These are phyloP conservation scores for Elaphomyces granulatus DNA, from an alignment of 495 filamentous ascomycete species.

Conservation along the genomic window DNA sequence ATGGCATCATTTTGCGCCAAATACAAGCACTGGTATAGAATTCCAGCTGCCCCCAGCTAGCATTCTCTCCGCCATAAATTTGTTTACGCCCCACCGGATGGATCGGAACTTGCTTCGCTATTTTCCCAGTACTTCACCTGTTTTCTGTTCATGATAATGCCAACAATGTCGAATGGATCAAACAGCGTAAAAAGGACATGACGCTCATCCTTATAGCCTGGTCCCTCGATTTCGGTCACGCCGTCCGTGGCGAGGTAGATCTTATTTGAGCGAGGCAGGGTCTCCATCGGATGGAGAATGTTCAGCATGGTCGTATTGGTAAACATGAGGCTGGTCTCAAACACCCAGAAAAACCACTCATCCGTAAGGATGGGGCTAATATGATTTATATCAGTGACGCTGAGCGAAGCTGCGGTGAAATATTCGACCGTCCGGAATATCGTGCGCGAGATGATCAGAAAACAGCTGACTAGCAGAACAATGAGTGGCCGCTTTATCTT, in stretches of 20 bases:
- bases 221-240: constrained; percentile 46
- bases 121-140: constrained; percentile 41
- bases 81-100: no score
- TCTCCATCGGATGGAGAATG: constrained; percentile 44
- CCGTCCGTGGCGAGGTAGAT: constrained; percentile 52
- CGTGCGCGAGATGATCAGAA: constrained; percentile 44
- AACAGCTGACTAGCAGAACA: constrained; percentile 48
- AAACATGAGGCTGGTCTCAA: constrained; percentile 52
- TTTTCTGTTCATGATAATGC: constrained; percentile 37
- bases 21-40: no score
- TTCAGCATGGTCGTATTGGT: constrained; percentile 47
- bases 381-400: constrained; percentile 22
- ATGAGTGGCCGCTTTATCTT: constrained; percentile 44
- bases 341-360: constrained; percentile 63
- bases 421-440: constrained; percentile 57
- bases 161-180: constrained; percentile 55
- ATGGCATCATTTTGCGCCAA: no score
- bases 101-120: no score
- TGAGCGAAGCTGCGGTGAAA: constrained; percentile 29
- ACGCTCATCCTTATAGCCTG: constrained; percentile 46
- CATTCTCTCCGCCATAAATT: no score
- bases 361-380: constrained; percentile 43
- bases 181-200: constrained; percentile 39
- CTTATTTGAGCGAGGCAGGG: constrained; percentile 46
- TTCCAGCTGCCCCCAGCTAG: no score